Base-by-base conservation (phyloP, 306 rosid species). In the Alnus rubra region DNA sequence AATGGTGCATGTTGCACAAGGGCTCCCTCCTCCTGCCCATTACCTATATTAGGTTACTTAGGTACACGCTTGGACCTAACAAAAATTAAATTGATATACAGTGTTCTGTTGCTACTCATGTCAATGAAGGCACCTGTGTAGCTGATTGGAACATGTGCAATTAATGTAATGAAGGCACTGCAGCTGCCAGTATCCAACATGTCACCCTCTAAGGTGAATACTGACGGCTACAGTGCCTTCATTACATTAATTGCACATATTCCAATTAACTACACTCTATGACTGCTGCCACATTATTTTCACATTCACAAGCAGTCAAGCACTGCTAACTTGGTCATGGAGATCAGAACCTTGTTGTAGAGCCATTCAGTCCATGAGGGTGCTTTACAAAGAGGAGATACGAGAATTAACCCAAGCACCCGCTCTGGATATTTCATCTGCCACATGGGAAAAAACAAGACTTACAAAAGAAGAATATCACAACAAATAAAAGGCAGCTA, bases 301-400 rank as follows among this genome's bases (percentile, higher is more conserved):
- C 50, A 68, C 30, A 68, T 47, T n/a, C 48, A 37, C 35, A 81
- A 71, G 71, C 51, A 68, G 65, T 45, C 35, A 81, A 71, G 71
- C 51, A 68, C 67, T 45, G 79, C 48, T 44, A 68, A 64, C 35
- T 31, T 47, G 45, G 69, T 12, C 45, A 65, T 55, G 54, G 75
- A 79, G 78, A 77, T 73, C 42, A 37, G 35, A 82, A 93, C 97
- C 97, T 93, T 91, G 74, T 87, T 93, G 85, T 90, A 91, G 44
- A 93, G 88, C 97, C 97, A 93, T 85, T 93, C 97, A 64, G 94
- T 85, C 96, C 97, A 91, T 3, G 97, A 89, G 83, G 96, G 96
- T 63, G 80, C 90, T 85, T 81, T 91, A 81, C 94, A 93, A 69
- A 93, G 75, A 30, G 97, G 97, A 54, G 97, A 88, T 73, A 91